Percentiles rank a stretch among this genome's conserved stretches.
Evolutionary conservation across 2,329 filamentous ascomycete genomes (phyloP).

Genomic region (Fragosphaeria purpurea): DNA sequence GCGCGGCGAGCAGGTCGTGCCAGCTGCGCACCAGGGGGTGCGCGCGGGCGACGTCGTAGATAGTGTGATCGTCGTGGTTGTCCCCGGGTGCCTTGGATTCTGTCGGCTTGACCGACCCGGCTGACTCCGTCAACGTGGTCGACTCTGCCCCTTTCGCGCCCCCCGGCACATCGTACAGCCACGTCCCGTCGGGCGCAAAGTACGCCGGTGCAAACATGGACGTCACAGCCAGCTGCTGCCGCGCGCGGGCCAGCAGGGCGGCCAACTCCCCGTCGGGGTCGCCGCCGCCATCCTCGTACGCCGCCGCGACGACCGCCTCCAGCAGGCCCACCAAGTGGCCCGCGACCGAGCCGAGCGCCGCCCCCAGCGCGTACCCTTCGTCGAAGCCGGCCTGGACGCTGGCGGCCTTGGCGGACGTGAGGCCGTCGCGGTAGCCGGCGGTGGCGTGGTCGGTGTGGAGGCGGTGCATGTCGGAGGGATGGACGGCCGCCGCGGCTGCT

Average conservation of each 20-base stretch:
- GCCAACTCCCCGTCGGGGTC: neutral
- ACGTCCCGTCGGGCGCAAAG: slow-evolving; percentile 61
- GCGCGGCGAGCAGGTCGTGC: slow-evolving; percentile 33
- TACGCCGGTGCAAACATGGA: slow-evolving; percentile 55
- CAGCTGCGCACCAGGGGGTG: slow-evolving; percentile 61
- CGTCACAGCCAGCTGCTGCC: slow-evolving; percentile 49
- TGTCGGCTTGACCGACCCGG: too few species aligned
- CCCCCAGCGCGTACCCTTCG: slow-evolving; percentile 77
- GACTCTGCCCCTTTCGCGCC: slow-evolving; percentile 16
- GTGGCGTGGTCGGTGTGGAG: slow-evolving; percentile 70
- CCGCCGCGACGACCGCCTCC: slow-evolving; percentile 43
- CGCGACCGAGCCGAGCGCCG: slow-evolving; percentile 62
- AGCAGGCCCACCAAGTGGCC: slow-evolving; percentile 69
- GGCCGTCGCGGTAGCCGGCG: slow-evolving; percentile 82
- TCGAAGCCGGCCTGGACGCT: slow-evolving; percentile 86
- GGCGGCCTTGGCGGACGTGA: slow-evolving; percentile 62
- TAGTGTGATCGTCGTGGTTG: slow-evolving; percentile 35
- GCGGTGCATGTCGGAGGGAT: slow-evolving; percentile 58
- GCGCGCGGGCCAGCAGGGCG: slow-evolving; percentile 38
- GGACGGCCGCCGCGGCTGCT: slow-evolving; percentile 13
- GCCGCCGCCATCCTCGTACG: slow-evolving; percentile 14
- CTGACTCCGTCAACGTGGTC: too few species aligned
- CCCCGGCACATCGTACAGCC: slow-evolving; percentile 49
- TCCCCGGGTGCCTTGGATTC: slow-evolving; percentile 12
- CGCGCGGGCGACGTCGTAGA: slow-evolving; percentile 52